These are phyloP conservation scores for Tolypocladium ovalisporum DNA, from an alignment of 2,329 filamentous ascomycete genomes.

Conservation along the genomic window DNA sequence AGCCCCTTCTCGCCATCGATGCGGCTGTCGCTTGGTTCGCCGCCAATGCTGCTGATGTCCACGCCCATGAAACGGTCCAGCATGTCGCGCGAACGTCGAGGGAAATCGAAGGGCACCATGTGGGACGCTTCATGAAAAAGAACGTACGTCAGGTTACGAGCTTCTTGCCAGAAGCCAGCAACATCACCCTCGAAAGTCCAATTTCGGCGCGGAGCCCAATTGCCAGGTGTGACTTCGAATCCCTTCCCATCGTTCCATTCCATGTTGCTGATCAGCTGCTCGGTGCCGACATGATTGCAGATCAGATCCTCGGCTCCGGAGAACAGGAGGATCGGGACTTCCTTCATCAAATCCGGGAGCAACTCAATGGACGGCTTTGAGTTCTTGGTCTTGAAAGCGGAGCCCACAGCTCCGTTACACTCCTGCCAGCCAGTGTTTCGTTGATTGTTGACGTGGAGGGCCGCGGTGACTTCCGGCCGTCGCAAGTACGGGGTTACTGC, in stretches of 20 bases:
- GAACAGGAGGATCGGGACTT: constrained; percentile 76
- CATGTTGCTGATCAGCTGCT: constrained; percentile 81
- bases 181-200: constrained; percentile 88
- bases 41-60: constrained; percentile 82
- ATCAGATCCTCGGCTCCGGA: constrained; percentile 91
- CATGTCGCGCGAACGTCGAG: constrained; percentile 85
- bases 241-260: constrained; percentile 86
- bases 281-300: constrained; percentile 93
- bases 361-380: constrained; percentile 65
- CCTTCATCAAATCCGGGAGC: constrained; percentile 65
- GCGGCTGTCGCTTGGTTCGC: constrained; percentile 62
- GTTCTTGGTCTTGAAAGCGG: constrained; percentile 56
- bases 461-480: constrained; percentile 63
- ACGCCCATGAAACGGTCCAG: constrained; percentile 92
- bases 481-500: constrained; percentile 76
- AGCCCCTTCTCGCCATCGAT: constrained; percentile 79
- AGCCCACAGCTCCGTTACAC: constrained; percentile 70
- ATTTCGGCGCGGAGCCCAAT: constrained; percentile 81
- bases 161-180: constrained; percentile 88
- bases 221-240: constrained; percentile 78
- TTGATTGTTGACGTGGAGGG: constrained; percentile 71
- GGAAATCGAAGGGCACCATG: constrained; percentile 95
- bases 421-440: constrained; percentile 87
- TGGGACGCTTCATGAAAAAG: constrained; percentile 92
- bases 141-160: constrained; percentile 90